Base-by-base conservation (phyloP, 139 green algal species). In the Chlorella ohadii region DNA sequence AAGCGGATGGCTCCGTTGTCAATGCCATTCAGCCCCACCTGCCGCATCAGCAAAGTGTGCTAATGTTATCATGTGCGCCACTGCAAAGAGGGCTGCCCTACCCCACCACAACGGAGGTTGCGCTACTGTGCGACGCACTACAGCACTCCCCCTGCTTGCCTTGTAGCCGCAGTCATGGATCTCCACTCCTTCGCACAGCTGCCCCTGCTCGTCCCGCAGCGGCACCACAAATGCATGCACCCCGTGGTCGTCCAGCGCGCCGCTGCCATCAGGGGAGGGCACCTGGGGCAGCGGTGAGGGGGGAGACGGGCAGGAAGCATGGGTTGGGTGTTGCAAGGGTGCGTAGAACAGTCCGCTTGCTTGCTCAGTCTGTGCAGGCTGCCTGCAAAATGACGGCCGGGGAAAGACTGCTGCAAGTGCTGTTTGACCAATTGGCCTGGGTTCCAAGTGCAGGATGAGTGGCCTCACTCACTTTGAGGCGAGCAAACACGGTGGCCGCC, bases 161-260 rank as follows among this genome's bases (percentile, higher is more conserved):
- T 98, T 98, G 93, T 98, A 97, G 7, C 95, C 95, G 72, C 94
- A 98, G 88, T 98, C 95, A 6, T 88, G 85, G 70, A 98, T 98
- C 89, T 98, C 95, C 63, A 98, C 94, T 0, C 95, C 95, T 33
- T 92, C 93, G 66, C 94, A 79, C 47, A 88, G 65, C 6, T 72
- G 39, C 47, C 90, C 87, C 4, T 44, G 44, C 0, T 84, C 87
- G 73, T 95, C 90, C 0, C 94, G 81, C 25, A 97, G 79, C 6
- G 92, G 95, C 81, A 96, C 92, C 25, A 97, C 78, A 41, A 97
- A 94, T 17, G 94, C 94, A 78, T 97, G 94, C 78, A 97, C 93
- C 19, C 93, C 94, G 71, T 97, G 91, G 84, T 98, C 95, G 73
- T 95, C 89, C 41, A 96, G 78, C 33, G 78, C 85, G 38, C 89